phyloP scores from a whole-genome alignment of 768 basidiomycete genomes.

The Mycena leptocephala region DNA sequence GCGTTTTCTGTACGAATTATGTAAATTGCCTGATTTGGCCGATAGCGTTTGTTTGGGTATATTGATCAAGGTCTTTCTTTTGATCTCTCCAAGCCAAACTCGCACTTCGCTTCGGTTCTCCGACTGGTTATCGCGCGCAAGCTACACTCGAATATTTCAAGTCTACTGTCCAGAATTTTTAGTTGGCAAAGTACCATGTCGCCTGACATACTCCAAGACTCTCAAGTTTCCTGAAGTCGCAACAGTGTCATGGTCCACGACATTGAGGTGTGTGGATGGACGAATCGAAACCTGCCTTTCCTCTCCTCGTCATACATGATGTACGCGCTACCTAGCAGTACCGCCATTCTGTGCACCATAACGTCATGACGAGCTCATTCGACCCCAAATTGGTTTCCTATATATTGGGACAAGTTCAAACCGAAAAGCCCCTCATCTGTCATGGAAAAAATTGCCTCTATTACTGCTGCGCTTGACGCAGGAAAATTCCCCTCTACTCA shows the following conservation, averaged over 20 bases:
- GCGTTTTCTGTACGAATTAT: too few relatives aligned
- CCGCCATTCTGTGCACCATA: neutral
- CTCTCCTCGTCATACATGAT: conserved; percentile 8
- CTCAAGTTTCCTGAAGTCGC: neutral
- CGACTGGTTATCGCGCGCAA: too few relatives aligned
- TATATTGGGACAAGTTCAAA: neutral
- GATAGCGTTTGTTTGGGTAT: neutral
- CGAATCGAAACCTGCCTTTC: neutral
- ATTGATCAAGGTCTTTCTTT: too few relatives aligned
- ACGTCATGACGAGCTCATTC: conserved; percentile 10
- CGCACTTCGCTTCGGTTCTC: too few relatives aligned
- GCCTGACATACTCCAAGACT: neutral
- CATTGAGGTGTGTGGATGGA: neutral
- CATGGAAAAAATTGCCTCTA: conserved; percentile 63
- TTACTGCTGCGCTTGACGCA: conserved; percentile 65
- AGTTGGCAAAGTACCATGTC: neutral
- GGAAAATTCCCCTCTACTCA: conserved; percentile 66
- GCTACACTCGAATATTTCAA: too few relatives aligned
- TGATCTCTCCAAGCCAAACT: too few relatives aligned
- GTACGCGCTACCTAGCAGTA: neutral
- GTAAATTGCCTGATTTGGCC: neutral
- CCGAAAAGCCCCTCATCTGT: neutral
- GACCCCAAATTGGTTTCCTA: neutral
- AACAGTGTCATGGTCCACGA: neutral
- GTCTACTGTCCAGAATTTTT: too few relatives aligned